Percentiles rank a stretch among this genome's conserved stretches.
Conservation (phyloP, 345 rosid species). For the Erysimum cheiranthoides region DNA sequence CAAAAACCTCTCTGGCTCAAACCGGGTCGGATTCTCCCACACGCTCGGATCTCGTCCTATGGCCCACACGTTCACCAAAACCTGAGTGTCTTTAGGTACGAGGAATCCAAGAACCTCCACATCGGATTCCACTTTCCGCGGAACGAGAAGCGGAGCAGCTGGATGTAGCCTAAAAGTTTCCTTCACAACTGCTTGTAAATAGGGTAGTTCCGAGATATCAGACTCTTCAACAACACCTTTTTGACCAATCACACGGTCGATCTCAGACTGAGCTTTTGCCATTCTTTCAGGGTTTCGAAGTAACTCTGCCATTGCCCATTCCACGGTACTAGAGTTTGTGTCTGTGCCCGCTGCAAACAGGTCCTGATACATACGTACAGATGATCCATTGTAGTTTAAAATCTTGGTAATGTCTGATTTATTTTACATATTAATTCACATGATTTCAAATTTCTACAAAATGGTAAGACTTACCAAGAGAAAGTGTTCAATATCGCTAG, state of each 20-base stretch:
- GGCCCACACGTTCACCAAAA: conserved; percentile 49
- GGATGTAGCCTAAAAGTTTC: conserved; percentile 58
- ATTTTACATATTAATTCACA: neutral
- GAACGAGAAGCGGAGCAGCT: conserved; percentile 47
- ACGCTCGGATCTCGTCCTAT: conserved; percentile 50
- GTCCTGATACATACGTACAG: conserved; percentile 42
- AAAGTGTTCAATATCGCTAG: conserved; percentile 39
- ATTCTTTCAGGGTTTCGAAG: conserved; percentile 33
- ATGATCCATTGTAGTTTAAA: conserved; percentile 1
- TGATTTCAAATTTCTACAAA: neutral
- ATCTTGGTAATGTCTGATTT: neutral
- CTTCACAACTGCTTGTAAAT: conserved; percentile 50
- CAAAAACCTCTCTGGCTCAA: conserved; percentile 48
- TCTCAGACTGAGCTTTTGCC: conserved; percentile 40
- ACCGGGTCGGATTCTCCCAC: conserved; percentile 43
- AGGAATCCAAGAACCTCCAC: conserved; percentile 41
- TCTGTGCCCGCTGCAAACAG: conserved; percentile 54
- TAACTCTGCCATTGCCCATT: conserved; percentile 50
- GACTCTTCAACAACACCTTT: conserved; percentile 44
- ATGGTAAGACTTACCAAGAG: conserved; percentile 44
- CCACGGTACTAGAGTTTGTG: conserved; percentile 48
- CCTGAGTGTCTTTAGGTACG: conserved; percentile 46
- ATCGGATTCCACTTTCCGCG: conserved; percentile 39
- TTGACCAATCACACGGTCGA: conserved; percentile 41
- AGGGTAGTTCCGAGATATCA: conserved; percentile 40